Evolutionary conservation across 768 basidiomycete genomes (phyloP), one percentile per base, ranked within the genome.

Genomic region (Tephrocybe sp.): DNA sequence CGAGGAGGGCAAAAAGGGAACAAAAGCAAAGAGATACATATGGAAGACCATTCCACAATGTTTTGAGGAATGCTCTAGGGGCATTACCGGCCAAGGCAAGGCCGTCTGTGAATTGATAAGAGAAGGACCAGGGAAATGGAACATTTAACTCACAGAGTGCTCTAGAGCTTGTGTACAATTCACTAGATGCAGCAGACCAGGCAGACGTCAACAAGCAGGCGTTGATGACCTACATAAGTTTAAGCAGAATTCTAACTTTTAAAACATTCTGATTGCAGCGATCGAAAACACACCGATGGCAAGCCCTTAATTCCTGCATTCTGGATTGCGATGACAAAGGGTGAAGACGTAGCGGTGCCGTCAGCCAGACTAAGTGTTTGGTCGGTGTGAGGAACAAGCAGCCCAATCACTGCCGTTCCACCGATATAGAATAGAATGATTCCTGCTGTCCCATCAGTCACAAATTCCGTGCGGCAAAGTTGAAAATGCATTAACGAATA

Each of bases 301-400:
- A 97, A 69, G 4, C 73, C 77, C 57, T 84, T 88, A 67, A 97
- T 98, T n/a, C 96, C 95, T 6, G 94, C 85, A 38, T 74, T 80
- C 60, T 78, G 61, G 57, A 93, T 92, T 1, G 94, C 96, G 58
- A 98, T 91, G 57, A 97, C 94, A 68, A 94, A 97, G 1, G 95
- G 90, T 37, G 89, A 89, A 2, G 83, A 83, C 12, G 85, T 84
- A 48, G 88, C 85, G n/a, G 82, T 86, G 23, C 83, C 81, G 39
- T 67, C 66, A 14, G 57, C 62, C 36, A 91, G 68, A 45, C 71
- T 60, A 4, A 97, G 77, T 20, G 73, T 65, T 0, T 67, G 49
- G 54, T 86, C 74, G 61, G 79, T 86, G 37, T 81, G 91, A 1
- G 90, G 88, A 15, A 92, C 89, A 44, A 96, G 82, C 1, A 94